These are phyloP conservation scores for Quercus robur DNA, from an alignment of 306 rosid genomes.

Conservation along the genomic window DNA sequence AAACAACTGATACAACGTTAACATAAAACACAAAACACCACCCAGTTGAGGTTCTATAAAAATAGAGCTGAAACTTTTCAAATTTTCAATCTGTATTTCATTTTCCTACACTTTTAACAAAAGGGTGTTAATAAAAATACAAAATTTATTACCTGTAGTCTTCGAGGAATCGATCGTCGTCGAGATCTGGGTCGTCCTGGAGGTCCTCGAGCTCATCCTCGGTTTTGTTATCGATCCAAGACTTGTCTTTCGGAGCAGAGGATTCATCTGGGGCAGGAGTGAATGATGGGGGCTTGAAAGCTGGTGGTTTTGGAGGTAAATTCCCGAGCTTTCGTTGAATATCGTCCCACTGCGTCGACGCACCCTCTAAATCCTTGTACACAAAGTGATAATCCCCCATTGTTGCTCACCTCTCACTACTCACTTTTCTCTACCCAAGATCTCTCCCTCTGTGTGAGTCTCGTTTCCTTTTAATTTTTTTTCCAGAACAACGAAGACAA, in stretches of 20 bases:
- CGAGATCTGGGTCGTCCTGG: conserved; percentile 70
- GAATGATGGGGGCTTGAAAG: conserved; percentile 80
- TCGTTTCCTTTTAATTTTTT: too few species aligned
- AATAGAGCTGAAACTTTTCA: too few species aligned
- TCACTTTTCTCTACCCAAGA: too few species aligned
- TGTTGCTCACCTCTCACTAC: not conserved
- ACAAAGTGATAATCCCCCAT: conserved; percentile 89
- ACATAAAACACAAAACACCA: too few species aligned
- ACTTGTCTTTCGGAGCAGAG: conserved; percentile 62
- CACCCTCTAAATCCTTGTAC: conserved; percentile 86
- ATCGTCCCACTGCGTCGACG: conserved; percentile 97
- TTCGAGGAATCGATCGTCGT: conserved; percentile 79
- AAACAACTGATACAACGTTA: too few species aligned
- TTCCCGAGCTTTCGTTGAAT: conserved; percentile 84
- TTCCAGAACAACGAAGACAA: too few species aligned
- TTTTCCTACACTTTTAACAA: too few species aligned
- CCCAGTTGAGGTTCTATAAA: too few species aligned
- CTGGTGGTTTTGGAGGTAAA: conserved; percentile 67
- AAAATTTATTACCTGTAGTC: conserved; percentile 53
- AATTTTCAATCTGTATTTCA: too few species aligned
- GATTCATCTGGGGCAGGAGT: conserved; percentile 58
- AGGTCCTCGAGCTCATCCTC: conserved; percentile 81
- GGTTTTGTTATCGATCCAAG: conserved; percentile 75
- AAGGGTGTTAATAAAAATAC: too few species aligned
- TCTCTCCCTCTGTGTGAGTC: too few species aligned